Evolutionary conservation across 2,329 filamentous ascomycete species (phyloP).

Genomic region (Colletotrichum karsti): DNA sequence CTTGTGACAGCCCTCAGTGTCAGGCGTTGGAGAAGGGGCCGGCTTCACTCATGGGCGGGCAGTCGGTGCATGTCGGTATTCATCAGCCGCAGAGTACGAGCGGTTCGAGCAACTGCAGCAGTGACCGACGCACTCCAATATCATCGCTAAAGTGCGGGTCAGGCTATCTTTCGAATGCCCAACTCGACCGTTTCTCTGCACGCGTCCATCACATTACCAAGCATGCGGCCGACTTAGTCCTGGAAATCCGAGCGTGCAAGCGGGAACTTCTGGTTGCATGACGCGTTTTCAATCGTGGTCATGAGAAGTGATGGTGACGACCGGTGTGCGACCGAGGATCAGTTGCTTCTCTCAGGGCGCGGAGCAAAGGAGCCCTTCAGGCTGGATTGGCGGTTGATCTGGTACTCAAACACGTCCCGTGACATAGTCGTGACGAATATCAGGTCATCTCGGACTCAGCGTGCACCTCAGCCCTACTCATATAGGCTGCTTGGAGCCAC

Average conservation of each 20-base stretch:
- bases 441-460: neutral
- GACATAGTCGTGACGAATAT: neutral
- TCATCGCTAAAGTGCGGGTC: too few species aligned
- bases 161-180: too few species aligned
- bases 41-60: too few species aligned
- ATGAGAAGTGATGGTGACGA: neutral
- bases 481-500: neutral
- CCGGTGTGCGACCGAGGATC: slow-evolving; percentile 17
- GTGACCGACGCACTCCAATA: too few species aligned
- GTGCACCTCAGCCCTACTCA: slow-evolving; percentile 10
- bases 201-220: neutral
- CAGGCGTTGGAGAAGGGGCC: too few species aligned
- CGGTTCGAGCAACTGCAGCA: too few species aligned
- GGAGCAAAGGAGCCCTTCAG: slow-evolving; percentile 23
- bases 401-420: neutral
- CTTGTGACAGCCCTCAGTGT: neutral
- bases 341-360: slow-evolving; percentile 14
- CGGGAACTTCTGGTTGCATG: neutral
- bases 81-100: too few species aligned
- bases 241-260: too few species aligned
- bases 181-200: too few species aligned
- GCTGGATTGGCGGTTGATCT: slow-evolving; percentile 24
- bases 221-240: too few species aligned
- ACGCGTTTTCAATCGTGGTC: neutral
- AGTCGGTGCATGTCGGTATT: too few species aligned